Evolutionary conservation across 331 rosid species (phyloP).

Genomic region (Cydonia oblonga): DNA sequence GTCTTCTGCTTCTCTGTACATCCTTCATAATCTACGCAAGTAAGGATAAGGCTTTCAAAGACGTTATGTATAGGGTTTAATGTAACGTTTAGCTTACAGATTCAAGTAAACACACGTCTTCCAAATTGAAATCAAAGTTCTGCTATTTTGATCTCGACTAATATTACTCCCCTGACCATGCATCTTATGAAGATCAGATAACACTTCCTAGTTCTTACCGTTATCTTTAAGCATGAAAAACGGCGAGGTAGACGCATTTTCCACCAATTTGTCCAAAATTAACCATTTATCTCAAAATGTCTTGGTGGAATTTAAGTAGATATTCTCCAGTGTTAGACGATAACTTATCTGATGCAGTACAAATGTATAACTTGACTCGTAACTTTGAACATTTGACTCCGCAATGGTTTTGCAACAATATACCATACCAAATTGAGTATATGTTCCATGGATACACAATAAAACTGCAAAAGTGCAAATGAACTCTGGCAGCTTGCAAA

Average conservation of each 20-base stretch:
- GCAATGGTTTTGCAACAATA: neutral
- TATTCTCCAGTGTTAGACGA: neutral
- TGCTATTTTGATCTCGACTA: neutral
- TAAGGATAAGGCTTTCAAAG: conserved; percentile 22
- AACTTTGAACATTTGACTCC: neutral
- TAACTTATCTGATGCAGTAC: neutral
- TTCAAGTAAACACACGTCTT: neutral
- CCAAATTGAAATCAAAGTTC: neutral
- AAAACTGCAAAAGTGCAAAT: neutral
- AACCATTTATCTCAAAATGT: too few relatives aligned
- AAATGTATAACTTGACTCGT: neutral
- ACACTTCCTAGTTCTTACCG: neutral
- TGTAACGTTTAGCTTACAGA: conserved; percentile 1
- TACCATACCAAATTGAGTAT: neutral
- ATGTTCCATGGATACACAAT: too few relatives aligned
- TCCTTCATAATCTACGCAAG: conserved; percentile 85
- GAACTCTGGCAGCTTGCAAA: neutral
- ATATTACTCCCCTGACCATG: too few relatives aligned
- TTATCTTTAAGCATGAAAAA: neutral
- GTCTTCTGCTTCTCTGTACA: conserved; percentile 88
- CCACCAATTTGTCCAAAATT: neutral
- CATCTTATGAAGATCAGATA: neutral
- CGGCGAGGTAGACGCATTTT: neutral
- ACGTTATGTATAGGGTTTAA: neutral
- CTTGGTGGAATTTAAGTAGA: neutral